Base-by-base conservation (phyloP, 257 asterid genomes). In the Eustoma russellianum region DNA sequence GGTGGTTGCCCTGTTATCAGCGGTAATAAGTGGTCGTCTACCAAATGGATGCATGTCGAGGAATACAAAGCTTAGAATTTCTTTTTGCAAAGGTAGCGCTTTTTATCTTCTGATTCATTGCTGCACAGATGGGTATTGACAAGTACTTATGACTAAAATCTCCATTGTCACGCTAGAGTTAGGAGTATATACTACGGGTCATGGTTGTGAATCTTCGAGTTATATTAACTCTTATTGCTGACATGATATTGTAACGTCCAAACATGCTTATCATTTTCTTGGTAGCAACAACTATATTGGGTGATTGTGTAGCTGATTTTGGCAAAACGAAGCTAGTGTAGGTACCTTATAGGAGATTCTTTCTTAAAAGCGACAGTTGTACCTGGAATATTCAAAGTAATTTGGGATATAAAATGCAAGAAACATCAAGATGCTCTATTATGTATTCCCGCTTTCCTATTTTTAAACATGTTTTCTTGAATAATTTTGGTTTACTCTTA, bases 21-120 rank as follows among this genome's bases (percentile, higher is more conserved):
- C 46, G 81, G 81, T 45, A 71, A 71, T 70, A 75, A 75, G 68
- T 75, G 81, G 81, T 68, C 75, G 46, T 68, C 68, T 56, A 75
- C 81, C 17, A 75, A 75, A 46, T 75, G 81, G 81, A 40, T 75
- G 78, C 73, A 64, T 43, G 60, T 67, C 48, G 69, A 55, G 13
- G 70, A 66, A 52, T 74, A 74, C 56, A 62, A 59, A 41, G 60
- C 45, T 48, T 74, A 74, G 41, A 45, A 13, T 14, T 28, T 15
- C 5, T 17, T 8, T 44, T 46, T 1, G 30, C 33, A 59, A 38
- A 38, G 43, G 43, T 38, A 38, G 43, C 1, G 43, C 5, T 38
- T 11, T 38, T 59, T 53, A 51, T 51, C 6, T 14, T 47, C 14
- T 13, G 16, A 24, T 38, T 5, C 15, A 17, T 12, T 33, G 28